These are phyloP conservation scores for Penicillium desertorum DNA, from an alignment of 495 filamentous ascomycete genomes.

Conservation along the genomic window DNA sequence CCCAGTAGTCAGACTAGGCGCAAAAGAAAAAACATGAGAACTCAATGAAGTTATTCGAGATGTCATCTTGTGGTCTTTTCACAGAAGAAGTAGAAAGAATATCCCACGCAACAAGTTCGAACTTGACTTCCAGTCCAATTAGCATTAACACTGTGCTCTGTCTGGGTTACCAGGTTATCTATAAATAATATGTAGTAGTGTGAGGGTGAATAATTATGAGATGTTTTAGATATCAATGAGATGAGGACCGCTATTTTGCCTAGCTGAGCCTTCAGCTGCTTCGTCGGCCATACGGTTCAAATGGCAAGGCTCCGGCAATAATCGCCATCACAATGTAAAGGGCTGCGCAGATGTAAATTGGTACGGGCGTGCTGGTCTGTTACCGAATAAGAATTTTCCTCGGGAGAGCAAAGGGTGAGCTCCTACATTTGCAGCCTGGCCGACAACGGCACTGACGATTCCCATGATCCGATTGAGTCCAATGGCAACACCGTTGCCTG, in stretches of 20 bases:
- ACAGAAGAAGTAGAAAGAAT: too few species aligned
- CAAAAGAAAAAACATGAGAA: too few species aligned
- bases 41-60: too few species aligned
- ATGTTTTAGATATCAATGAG: neutral
- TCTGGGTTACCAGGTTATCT: neutral
- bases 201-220: neutral
- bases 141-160: neutral
- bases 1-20: too few species aligned
- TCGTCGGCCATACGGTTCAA: conserved; percentile 67
- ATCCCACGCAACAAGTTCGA: neutral
- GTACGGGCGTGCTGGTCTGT: conserved; percentile 37
- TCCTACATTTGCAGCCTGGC: conserved; percentile 34
- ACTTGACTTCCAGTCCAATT: neutral
- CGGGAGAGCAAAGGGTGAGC: neutral
- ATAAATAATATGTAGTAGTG: neutral
- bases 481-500: conserved; percentile 69
- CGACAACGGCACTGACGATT: conserved; percentile 66
- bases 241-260: neutral
- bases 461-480: conserved; percentile 71
- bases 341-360: conserved; percentile 68
- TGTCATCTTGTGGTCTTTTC: too few species aligned
- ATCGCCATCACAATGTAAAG: conserved; percentile 64
- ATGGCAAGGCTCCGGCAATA: conserved; percentile 61
- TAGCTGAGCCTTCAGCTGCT: conserved; percentile 38
- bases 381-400: neutral